phyloP scores from a whole-genome alignment of 345 rosid genomes.

The Citrus maxima region DNA sequence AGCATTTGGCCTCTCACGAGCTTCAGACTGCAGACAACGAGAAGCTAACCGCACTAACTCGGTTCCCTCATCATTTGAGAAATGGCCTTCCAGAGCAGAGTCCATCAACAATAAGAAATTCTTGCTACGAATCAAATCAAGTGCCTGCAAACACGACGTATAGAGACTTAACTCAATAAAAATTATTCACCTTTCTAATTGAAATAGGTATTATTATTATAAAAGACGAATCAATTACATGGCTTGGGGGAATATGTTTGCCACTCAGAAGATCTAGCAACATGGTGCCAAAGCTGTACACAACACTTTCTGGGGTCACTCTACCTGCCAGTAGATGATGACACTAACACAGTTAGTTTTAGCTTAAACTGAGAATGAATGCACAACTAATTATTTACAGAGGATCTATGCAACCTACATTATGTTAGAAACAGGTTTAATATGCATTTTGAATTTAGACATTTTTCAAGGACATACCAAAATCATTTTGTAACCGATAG shows the following conservation, averaged over 20 bases:
- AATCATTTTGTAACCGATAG: background rate
- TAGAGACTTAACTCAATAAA: background rate
- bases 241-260: constrained; percentile 97
- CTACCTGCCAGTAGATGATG: constrained; percentile 56
- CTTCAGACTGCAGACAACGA: constrained; percentile 83
- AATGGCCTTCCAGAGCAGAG: constrained; percentile 92
- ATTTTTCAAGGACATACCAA: background rate
- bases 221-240: constrained; percentile 52
- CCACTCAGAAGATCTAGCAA: constrained; percentile 95
- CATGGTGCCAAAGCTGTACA: constrained; percentile 95
- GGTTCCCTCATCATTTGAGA: constrained; percentile 93
- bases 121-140: constrained; percentile 87
- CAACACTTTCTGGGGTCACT: constrained; percentile 88
- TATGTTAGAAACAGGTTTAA: background rate
- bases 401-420: too few relatives aligned
- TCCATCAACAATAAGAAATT: constrained; percentile 94
- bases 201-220: constrained; percentile 4
- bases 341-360: constrained; percentile 12
- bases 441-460: background rate
- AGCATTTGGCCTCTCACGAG: constrained; percentile 94
- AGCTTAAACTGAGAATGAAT: constrained; percentile 6
- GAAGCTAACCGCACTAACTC: constrained; percentile 83
- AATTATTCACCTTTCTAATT: background rate
- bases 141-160: constrained; percentile 64
- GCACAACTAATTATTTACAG: background rate